Evolutionary conservation across 225 moss, liverwort and hornwort genomes (phyloP), one percentile per base, ranked within the genome.

Genomic region (Bryoerythrophyllum caledonicum): DNA sequence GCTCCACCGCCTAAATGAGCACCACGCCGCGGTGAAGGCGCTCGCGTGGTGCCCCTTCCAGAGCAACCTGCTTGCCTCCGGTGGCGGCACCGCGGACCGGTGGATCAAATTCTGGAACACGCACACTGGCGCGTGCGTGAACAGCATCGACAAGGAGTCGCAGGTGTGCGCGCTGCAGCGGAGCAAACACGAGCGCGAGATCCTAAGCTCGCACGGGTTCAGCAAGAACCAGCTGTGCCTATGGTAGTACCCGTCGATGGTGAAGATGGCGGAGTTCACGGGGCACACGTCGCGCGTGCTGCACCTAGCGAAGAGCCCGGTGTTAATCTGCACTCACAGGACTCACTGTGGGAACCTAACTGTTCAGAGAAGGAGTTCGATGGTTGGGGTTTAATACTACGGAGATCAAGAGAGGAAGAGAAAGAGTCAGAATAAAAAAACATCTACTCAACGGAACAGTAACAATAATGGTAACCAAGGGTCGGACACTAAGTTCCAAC

Each of bases 51-150:
- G 91, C 63, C 94, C 96, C 20, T 94, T 94, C 63, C 96, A 97
- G 37, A 85, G 90, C 30, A 94, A 93, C 82, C 55, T 97, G 80
- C 90, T 97, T 2, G 96, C 96, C 10, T 94, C 96, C 5, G 94
- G 96, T 4, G 96, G 96, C 9, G 96, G 94, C 3, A 97, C 96
- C 1, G 94, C 92, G 8, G 96, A 97, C 67, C 88, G 92, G 30
- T 97, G 94, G 79, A 97, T 97, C 40, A 97, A 91, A 56, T 97
- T 94, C 78, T 97, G 96, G 96, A 97, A 97, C 64, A 90, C 94
- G 2, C 90, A 97, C 49, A 92, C 94, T 14, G 94, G 96, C 16
- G 85, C 87, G 6, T 97, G 96, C 77, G 87, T 97, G 15, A 90
- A 94, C 63, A 94, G 90, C 62, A 86, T 97, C 3, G 94, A 97